Percentiles rank a stretch among this genome's conserved stretches.
These are phyloP conservation scores for Backusella liffmaniae DNA, from an alignment of 192 early-diverging fungal genomes.

Conservation along the genomic window DNA sequence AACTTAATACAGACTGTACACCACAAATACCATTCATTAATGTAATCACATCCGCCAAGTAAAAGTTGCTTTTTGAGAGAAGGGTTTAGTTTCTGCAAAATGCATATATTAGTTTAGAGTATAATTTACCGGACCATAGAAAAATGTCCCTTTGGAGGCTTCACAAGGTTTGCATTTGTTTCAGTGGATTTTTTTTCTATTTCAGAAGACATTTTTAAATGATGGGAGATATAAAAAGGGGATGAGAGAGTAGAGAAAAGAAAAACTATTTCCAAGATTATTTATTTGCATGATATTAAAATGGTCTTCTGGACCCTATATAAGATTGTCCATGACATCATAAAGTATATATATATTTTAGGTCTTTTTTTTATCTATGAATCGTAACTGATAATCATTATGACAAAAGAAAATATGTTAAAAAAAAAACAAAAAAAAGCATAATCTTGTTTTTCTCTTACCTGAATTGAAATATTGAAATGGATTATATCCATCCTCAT, in stretches of 20 bases:
- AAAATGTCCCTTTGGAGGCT: constrained; percentile 4
- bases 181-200: not conserved
- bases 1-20: constrained; percentile 65
- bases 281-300: not conserved
- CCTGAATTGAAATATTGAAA: constrained; percentile 58
- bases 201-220: not conserved
- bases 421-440: not conserved
- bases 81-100: not conserved
- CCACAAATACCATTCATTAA: constrained; percentile 84
- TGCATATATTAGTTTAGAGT: not conserved
- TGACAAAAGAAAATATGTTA: not conserved
- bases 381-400: constrained; percentile 9
- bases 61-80: constrained; percentile 54
- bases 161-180: not conserved
- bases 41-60: constrained; percentile 84
- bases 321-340: not conserved
- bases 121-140: constrained; percentile 4
- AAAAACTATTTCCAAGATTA: not conserved
- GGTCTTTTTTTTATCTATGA: not conserved
- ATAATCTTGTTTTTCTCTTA: not conserved
- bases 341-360: not conserved
- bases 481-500: constrained; percentile 34
- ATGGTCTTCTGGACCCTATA: not conserved
- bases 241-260: not conserved
- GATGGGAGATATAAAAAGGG: not conserved